These are phyloP conservation scores for Areca catechu DNA, from an alignment of 176 grass and related monocot genomes.

Conservation along the genomic window DNA sequence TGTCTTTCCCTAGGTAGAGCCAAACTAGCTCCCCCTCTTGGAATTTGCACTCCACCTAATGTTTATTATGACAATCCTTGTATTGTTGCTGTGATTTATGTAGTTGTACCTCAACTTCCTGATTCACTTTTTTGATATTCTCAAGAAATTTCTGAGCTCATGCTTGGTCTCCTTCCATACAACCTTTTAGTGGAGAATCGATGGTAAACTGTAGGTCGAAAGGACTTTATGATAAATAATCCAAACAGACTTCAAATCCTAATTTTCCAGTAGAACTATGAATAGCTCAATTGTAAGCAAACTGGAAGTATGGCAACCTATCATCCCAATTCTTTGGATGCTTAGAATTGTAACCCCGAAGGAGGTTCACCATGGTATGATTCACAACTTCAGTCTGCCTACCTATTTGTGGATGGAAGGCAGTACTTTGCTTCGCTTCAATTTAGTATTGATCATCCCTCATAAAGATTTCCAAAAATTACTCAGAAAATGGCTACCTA, in stretches of 20 bases:
- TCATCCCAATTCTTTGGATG: slow-evolving; percentile 7
- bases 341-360: slow-evolving; percentile 4
- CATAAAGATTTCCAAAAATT: neutral
- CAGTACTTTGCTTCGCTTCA: neutral
- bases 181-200: too few species aligned
- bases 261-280: neutral
- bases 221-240: slow-evolving; percentile 1
- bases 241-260: slow-evolving; percentile 5
- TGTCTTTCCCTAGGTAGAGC: too few species aligned
- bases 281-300: slow-evolving; percentile 7
- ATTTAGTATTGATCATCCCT: neutral
- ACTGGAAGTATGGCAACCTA: neutral
- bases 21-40: too few species aligned
- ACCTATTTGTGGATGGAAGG: neutral
- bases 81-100: too few species aligned
- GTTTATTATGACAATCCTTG: too few species aligned
- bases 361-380: neutral
- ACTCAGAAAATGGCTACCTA: neutral
- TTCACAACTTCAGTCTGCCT: neutral
- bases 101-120: too few species aligned
- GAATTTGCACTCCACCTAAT: too few species aligned
- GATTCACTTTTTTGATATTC: too few species aligned
- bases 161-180: too few species aligned
- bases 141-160: too few species aligned
- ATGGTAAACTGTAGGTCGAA: slow-evolving; percentile 2